These are phyloP conservation scores for Piper betle DNA, from an alignment of 164 flowering plant species.

Conservation along the genomic window DNA sequence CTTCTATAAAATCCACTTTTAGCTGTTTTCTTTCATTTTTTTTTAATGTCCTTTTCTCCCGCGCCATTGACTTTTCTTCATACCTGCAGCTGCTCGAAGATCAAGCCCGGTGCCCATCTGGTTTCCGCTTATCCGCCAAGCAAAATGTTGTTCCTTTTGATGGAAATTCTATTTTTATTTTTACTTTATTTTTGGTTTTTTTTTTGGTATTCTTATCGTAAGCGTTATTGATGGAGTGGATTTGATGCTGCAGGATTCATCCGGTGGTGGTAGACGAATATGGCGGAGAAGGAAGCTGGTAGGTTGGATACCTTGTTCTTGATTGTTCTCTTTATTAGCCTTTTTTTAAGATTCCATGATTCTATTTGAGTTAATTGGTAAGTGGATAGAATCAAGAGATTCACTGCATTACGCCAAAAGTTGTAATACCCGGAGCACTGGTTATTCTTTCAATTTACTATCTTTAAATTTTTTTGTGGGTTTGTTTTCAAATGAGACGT, in stretches of 20 bases:
- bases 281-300: constrained; percentile 77
- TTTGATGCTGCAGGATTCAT: constrained; percentile 12
- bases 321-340: neutral
- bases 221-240: neutral
- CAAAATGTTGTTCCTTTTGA: neutral
- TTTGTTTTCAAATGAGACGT: too few relatives aligned
- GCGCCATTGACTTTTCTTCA: neutral
- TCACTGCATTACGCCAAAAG: too few relatives aligned
- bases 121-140: neutral
- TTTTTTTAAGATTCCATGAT: too few relatives aligned
- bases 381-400: too few relatives aligned
- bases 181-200: too few relatives aligned
- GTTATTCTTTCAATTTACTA: too few relatives aligned
- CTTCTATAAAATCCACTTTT: too few relatives aligned
- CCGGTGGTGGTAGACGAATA: constrained; percentile 26
- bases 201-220: too few relatives aligned
- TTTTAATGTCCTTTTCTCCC: neutral
- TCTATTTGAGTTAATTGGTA: too few relatives aligned
- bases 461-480: too few relatives aligned
- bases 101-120: neutral
- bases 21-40: too few relatives aligned
- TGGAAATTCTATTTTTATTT: neutral
- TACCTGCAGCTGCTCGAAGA: neutral
- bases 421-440: too few relatives aligned
- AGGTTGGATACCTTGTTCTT: neutral